Percentiles rank a stretch among this genome's conserved stretches.
Conservation (phyloP, 352 stramenopile species). For the Globisporangium emineosum region DNA sequence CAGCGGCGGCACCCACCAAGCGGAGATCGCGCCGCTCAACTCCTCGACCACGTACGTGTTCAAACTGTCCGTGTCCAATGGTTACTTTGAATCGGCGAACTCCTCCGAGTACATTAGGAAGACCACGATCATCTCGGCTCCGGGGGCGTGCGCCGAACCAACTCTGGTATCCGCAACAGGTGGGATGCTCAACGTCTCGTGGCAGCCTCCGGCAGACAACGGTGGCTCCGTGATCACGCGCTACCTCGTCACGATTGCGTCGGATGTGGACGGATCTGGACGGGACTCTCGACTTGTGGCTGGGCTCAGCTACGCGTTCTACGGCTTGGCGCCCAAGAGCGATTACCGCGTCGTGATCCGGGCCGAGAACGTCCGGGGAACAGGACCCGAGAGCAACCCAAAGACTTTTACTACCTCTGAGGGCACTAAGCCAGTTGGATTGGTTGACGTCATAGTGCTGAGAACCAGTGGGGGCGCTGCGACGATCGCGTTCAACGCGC, state of each 20-base stretch:
- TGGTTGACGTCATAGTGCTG: slow-evolving; percentile 28
- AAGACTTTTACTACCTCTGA: slow-evolving; percentile 30
- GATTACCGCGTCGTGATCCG: slow-evolving; percentile 46
- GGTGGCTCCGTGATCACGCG: slow-evolving; percentile 28
- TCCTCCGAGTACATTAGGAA: slow-evolving; percentile 27
- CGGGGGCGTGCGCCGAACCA: slow-evolving; percentile 35
- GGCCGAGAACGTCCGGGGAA: slow-evolving; percentile 37
- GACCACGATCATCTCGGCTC: slow-evolving; percentile 43
- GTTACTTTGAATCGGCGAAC: slow-evolving; percentile 38
- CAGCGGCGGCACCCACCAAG: slow-evolving; percentile 17
- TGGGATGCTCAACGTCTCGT: slow-evolving; percentile 45
- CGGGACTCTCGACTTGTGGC: slow-evolving; percentile 6
- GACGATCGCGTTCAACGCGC: slow-evolving; percentile 48
- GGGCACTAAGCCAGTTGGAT: slow-evolving; percentile 28
- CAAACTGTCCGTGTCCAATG: slow-evolving; percentile 41
- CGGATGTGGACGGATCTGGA: slow-evolving; percentile 29
- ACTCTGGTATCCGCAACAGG: slow-evolving; percentile 25
- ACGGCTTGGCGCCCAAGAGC: slow-evolving; percentile 27
- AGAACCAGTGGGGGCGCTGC: slow-evolving; percentile 43
- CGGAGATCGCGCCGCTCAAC: slow-evolving; percentile 31
- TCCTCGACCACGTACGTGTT: slow-evolving; percentile 34
- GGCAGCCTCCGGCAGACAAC: slow-evolving; percentile 37
- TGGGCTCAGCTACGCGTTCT: slow-evolving; percentile 30
- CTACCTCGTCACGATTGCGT: slow-evolving; percentile 31
- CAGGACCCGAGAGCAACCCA: slow-evolving; percentile 30